Evolutionary conservation across 805 yeast species (phyloP), one percentile per base, ranked within the genome.

Genomic region (Schwanniomyces vanrijiae): DNA sequence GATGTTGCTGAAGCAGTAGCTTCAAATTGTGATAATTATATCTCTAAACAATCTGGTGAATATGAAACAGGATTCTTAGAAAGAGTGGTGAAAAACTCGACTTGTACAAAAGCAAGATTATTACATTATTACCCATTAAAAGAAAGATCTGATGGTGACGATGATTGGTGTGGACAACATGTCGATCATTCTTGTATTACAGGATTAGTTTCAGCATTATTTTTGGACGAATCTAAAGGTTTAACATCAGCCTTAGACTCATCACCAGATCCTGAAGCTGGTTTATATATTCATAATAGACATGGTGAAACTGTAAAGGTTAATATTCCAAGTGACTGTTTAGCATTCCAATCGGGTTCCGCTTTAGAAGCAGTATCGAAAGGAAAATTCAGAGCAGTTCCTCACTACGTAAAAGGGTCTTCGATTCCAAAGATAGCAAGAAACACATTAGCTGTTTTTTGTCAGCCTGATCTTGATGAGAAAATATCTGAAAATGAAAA

Each of bases 161-260:
- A 62, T 45, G 72, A 70, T 37, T 82, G 86, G 86, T 82, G 86
- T 59, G 85, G 84, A 0, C 83, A 80, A 53, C 86, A 82, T 55
- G 52, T 73, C 37, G 86, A 82, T 57, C 86, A 81, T 52, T 77
- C 82, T 4, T 80, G 85, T 55, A 61, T 82, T 19, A 82, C 86
- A 0, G 86, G 82, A 0, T 63, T 82, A 16, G 80, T 84, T 1
- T 74, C 82, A 19, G 84, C 84, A 10, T 58, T 78, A 54, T 80
- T 70, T 49, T 50, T 78, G 13, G 73, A 76, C 46, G 80, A 77
- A 46, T 51, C 62, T 1, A 44, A 50, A n/a, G 58, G 58, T 3
- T 48, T 57, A 7, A 45, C 49, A 29, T 44, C 49, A 45, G 61
- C 51, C 7, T 52, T 75, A 5, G 64, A 55, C 14, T n/a, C 37